Evolutionary conservation across 805 yeast genomes (phyloP), one percentile per base, ranked within the genome.

Genomic region (Komagataella populi): DNA sequence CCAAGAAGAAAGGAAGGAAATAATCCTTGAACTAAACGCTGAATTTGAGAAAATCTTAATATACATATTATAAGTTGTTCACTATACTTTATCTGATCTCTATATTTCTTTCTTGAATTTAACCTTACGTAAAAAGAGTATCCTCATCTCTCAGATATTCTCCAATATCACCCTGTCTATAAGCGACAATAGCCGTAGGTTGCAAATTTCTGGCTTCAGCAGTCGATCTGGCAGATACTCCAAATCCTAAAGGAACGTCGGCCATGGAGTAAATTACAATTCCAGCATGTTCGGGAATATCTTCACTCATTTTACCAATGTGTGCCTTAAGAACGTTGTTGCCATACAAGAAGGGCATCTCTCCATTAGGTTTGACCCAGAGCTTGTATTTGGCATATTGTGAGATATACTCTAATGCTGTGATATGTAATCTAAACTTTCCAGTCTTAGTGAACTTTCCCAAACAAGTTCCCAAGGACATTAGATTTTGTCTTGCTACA

Each of bases 391-490:
- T 87, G 49, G 99, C 97, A 64, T 84, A 83, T 59, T 87, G 84
- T 2, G 96, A 84, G 52, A 93, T 70, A 55, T 87, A 77, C 48
- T 86, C 82, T 56, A 93, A 74, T 3, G 96, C 76, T n/a, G 99
- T 93, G 55, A 93, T 83, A 66, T 93, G 99, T 57, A 93, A 73
- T 69, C 96, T 80, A 72, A 93, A 93, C 69, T 93, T 93, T 30
- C 97, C 97, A 2, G 97, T 86, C 73, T 93, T 93, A 49, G 99
- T 93, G 73, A 93, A 93, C 66, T 93, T 93, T 17, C 99, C 99
- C 54, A 93, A 73, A 69, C 99, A 93, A 3, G 84, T 78, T 44
- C 99, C 99, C 30, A 93, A 67, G 0, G 97, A 87, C 95, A 91
- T 88, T 57, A 93, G 74, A 61, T 88, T 86, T 47, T 81, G 80